A percentile compares a stretch with the other conserved stretches of the same genome.
Conservation (phyloP, 2,329 filamentous ascomycete genomes). For the Torrubiellomyces zombiae region DNA sequence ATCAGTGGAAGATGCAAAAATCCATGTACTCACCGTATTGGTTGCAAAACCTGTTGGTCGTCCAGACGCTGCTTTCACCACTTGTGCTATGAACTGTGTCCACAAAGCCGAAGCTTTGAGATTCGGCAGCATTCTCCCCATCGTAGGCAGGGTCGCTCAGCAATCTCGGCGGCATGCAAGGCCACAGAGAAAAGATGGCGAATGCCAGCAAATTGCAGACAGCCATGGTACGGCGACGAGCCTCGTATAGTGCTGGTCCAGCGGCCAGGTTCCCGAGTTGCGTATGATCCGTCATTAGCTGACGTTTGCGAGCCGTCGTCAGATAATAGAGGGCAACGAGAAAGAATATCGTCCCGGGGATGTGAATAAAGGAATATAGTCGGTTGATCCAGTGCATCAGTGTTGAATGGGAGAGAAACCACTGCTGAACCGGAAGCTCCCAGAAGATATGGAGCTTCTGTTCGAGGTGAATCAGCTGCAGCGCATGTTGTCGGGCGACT, state of each 20-base stretch:
- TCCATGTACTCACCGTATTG: slow-evolving; percentile 45
- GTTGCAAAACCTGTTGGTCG: slow-evolving; percentile 50
- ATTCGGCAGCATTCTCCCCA: slow-evolving; percentile 37
- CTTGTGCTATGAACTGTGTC: slow-evolving; percentile 38
- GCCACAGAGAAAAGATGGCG: slow-evolving; percentile 43
- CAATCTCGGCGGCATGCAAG: slow-evolving; percentile 46
- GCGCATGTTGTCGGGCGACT: slow-evolving; percentile 49
- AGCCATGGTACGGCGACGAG: slow-evolving; percentile 41
- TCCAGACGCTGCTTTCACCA: slow-evolving; percentile 50
- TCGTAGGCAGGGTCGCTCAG: slow-evolving; percentile 37
- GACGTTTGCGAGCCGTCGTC: slow-evolving; percentile 43
- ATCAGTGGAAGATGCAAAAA: not conserved
- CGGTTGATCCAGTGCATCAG: slow-evolving; percentile 55
- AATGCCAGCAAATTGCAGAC: slow-evolving; percentile 46
- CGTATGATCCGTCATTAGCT: slow-evolving; percentile 11
- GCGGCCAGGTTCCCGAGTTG: slow-evolving; percentile 14
- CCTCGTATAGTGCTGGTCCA: slow-evolving; percentile 34
- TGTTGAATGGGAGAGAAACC: slow-evolving; percentile 30
- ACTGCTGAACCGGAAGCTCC: slow-evolving; percentile 28
- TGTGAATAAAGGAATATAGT: slow-evolving; percentile 63
- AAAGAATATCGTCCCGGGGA: slow-evolving; percentile 59
- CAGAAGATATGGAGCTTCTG: slow-evolving; percentile 46
- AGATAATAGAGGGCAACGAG: slow-evolving; percentile 48
- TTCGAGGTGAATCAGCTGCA: slow-evolving; percentile 52
- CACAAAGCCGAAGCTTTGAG: slow-evolving; percentile 43